Evolutionary conservation across 2,329 filamentous ascomycete species (phyloP), one percentile per base, ranked within the genome.

Genomic region (Arthrobotrys pseudoclavata): DNA sequence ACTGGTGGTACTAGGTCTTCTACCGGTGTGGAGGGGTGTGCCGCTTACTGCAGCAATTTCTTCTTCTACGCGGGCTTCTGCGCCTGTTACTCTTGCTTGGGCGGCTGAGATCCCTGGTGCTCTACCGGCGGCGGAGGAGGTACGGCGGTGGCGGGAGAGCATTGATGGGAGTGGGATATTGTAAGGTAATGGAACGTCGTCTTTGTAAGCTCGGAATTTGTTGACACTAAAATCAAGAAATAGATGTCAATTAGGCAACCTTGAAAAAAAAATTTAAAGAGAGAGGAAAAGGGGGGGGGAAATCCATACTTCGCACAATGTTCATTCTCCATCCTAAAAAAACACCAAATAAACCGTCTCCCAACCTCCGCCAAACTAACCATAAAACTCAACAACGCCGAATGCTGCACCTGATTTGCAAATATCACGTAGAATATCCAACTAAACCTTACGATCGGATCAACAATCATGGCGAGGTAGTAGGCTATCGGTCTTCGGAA

Each of bases 321-420:
- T 82, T 99, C 96, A 83, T 99, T 99, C 84, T 99, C 96, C 26
- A 99, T 94, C 47, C 96, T 92, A 83, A 99, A 92, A 3, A 98
- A 86, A 0, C 91, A 91, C 96, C 96, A 99, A 82, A 97, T 89
- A 78, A 93, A 94, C 82, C 96, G 87, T 34, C 96, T 89, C n/a
- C 89, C 87, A 22, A 97, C 89, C 83, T 99, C 96, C 7, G 91
- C 89, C 2, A 97, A 85, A 1, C 89, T 87, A 15, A 97, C 89
- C 31, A 92, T 80, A 84, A 98, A 98, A 0, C 92, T 94, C 4
- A 94, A 88, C 1, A 94, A 83, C 2, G 92, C 92, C 0, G 91
- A 95, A 83, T 98, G 94, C 82, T 97, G 94, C 0, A 91, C 84
- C 81, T 97, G 87, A 79, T 91, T 85, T 0, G 91, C 90, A 83